Evolutionary conservation across 1,284 basidiomycete species (phyloP), one percentile per base, ranked within the genome.

Genomic region (Marasmius tenuissimus): DNA sequence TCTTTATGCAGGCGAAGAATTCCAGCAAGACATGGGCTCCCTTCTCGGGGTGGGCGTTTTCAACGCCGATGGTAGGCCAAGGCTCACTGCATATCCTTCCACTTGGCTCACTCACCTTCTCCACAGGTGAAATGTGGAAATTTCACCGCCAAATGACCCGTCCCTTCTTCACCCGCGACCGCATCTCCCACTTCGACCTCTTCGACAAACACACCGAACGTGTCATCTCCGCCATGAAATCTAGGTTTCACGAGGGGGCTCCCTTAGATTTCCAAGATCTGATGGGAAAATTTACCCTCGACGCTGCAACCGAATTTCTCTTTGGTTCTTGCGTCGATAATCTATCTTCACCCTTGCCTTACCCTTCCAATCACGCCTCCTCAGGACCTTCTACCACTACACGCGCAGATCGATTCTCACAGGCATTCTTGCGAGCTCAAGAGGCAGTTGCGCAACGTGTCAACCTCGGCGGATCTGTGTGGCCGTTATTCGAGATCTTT

Each of bases 101-200:
- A 47, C 16, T 12, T 3, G 18, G 4, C 8, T 33, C 2, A 33
- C 9, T 52, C 38, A 27, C 27, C 16, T 50, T 35, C n/a, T 3
- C 60, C 35, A 34, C 50, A 82, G 82, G 75, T 20, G 81, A 84
- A 49, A 78, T 78, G 70, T 85, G 83, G 83, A 83, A 81, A 64
- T 86, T 85, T 67, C 85, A 87, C 66, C 80, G 85, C 9, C 75
- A 78, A 5, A 85, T 87, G 69, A 84, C 84, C 0, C 77, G 85
- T 2, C 85, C 85, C 0, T 82, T 85, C 72, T 86, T 87, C 70
- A 77, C 72, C 37, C 35, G 76, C n/a, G 82, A 86, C 57, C 73
- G 80, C 37, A 78, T 86, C 63, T 79, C 73, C 55, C 77, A 87
- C 67, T 85, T 85, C 62, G 81, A 85, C 7, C 74, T 82, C 10